Conservation (phyloP, 164 flowering plant genomes). For the Macadamia integrifolia region DNA sequence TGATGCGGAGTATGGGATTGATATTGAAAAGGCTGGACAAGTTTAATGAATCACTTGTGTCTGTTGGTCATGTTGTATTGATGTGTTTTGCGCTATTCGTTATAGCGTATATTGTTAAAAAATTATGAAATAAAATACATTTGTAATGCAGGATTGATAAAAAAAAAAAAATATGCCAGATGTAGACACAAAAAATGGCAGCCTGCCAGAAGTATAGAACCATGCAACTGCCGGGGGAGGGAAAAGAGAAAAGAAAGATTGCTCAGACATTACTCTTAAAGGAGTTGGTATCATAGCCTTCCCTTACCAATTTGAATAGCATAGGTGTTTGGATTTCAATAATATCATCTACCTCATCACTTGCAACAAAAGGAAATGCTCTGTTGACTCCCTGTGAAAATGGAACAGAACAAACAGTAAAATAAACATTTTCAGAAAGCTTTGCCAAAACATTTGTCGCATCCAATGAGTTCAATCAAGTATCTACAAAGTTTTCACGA, state of each 20-base stretch:
- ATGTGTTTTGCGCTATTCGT: too few species aligned
- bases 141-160: too few species aligned
- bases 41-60: too few species aligned
- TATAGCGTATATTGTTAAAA: too few species aligned
- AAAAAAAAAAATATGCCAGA: too few species aligned
- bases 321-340: slow-evolving; percentile 79
- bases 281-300: background rate
- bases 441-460: background rate
- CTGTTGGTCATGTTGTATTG: too few species aligned
- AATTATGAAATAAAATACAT: too few species aligned
- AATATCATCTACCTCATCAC: slow-evolving; percentile 79
- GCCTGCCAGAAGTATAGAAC: background rate
- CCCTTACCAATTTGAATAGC: slow-evolving; percentile 79
- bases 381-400: slow-evolving; percentile 83
- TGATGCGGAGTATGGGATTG: too few species aligned
- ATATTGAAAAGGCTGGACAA: too few species aligned
- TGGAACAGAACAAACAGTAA: background rate
- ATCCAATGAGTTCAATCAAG: background rate
- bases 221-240: background rate
- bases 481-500: background rate
- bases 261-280: background rate
- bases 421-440: background rate
- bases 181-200: too few species aligned
- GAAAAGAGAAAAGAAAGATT: background rate
- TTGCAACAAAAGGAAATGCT: slow-evolving; percentile 88